Conservation (phyloP, 306 rosid genomes). For the Castanea mollissima region DNA sequence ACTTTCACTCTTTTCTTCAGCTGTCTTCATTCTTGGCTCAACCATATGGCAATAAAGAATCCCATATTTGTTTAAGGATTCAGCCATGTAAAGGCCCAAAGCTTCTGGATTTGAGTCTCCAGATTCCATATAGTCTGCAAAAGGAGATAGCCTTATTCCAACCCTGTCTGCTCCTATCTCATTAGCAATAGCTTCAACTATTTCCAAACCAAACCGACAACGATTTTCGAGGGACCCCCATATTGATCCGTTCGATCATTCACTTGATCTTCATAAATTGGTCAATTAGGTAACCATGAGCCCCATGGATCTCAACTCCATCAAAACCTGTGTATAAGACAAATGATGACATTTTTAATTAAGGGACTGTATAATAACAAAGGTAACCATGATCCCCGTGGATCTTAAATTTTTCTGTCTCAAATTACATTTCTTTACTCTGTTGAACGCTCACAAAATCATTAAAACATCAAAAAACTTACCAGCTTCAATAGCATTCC, state of each 20-base stretch:
- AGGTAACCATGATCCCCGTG: background rate
- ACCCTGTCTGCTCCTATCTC: conserved; percentile 37
- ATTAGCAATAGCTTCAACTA: conserved; percentile 25
- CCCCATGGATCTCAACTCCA: conserved; percentile 45
- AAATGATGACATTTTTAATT: no score
- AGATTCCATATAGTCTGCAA: conserved; percentile 21
- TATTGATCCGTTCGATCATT: conserved; percentile 39
- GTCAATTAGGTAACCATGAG: conserved; percentile 39
- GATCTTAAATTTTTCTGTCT: no score
- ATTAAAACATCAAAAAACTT: background rate
- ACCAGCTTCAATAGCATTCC: conserved; percentile 68
- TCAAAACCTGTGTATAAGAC: conserved; percentile 40
- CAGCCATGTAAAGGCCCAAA: conserved; percentile 24
- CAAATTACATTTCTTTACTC: background rate
- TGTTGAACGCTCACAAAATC: background rate
- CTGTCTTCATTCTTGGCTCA: conserved; percentile 31
- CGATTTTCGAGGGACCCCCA: conserved; percentile 42
- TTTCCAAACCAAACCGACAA: conserved; percentile 30
- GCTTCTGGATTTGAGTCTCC: conserved; percentile 34
- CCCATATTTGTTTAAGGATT: conserved; percentile 30
- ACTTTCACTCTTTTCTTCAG: background rate
- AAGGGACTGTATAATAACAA: background rate
- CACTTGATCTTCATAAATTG: conserved; percentile 35
- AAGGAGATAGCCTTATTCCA: conserved; percentile 37
- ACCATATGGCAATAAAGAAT: conserved; percentile 36